A percentile compares a stretch with the other conserved stretches of the same genome.
phyloP scores from a whole-genome alignment of 495 filamentous ascomycete species.

The Lasiosphaeriaceae sp. region DNA sequence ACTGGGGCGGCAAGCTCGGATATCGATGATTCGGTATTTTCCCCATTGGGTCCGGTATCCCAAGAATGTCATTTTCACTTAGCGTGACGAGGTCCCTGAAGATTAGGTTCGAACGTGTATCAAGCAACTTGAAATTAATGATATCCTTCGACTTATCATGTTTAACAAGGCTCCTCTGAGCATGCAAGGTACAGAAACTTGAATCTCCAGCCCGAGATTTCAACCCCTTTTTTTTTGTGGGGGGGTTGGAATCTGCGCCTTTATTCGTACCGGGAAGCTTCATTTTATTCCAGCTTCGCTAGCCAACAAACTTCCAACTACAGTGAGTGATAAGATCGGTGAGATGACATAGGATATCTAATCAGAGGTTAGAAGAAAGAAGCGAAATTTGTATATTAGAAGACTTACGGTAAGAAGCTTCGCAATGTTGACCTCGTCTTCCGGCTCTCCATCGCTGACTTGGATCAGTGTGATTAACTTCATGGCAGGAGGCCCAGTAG shows the following conservation, averaged over 20 bases:
- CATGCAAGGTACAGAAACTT: no score
- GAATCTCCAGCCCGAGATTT: no score
- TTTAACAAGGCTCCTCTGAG: no score
- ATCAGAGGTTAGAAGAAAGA: neutral
- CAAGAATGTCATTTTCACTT: no score
- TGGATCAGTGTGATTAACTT: conserved; percentile 65
- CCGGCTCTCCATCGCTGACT: conserved; percentile 53
- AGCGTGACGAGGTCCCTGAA: no score
- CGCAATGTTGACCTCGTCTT: conserved; percentile 65
- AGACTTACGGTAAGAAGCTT: conserved; percentile 61
- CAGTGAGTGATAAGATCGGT: conserved; percentile 16
- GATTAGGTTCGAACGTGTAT: no score
- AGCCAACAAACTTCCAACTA: conserved; percentile 19
- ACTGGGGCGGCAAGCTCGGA: neutral
- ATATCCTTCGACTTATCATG: no score
- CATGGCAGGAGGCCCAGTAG: conserved; percentile 67
- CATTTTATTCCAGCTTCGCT: conserved; percentile 12
- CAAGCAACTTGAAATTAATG: no score
- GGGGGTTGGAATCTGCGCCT: no score
- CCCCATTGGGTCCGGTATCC: no score
- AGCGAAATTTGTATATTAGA: neutral
- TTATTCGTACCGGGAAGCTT: neutral
- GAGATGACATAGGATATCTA: conserved; percentile 18
- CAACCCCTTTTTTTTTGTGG: no score
- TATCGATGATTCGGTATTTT: neutral